Evolutionary conservation across 2,329 filamentous ascomycete species (phyloP).

Genomic region (Sclerotinia glacialis): DNA sequence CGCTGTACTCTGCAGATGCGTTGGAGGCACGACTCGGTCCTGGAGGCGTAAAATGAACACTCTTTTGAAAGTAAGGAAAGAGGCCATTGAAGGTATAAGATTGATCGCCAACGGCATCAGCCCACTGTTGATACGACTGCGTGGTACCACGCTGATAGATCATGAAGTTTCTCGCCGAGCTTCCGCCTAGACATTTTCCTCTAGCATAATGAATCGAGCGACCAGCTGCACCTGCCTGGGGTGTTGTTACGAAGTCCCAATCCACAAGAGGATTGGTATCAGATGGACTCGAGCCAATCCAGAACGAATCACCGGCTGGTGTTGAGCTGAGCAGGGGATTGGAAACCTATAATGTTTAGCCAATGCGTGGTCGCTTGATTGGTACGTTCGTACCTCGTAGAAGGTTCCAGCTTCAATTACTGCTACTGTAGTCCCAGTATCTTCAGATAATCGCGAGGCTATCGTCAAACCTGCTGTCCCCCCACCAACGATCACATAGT

Average conservation of each 20-base stretch:
- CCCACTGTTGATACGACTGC: conserved; percentile 44
- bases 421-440: conserved; percentile 42
- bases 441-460: conserved; percentile 55
- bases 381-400: background rate
- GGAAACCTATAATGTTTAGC: background rate
- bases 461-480: conserved; percentile 46
- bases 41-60: conserved; percentile 26
- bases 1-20: background rate
- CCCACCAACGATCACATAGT: conserved; percentile 48
- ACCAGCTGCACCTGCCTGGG: conserved; percentile 7
- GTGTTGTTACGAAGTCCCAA: conserved; percentile 4
- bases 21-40: background rate
- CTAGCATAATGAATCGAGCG: conserved; percentile 31
- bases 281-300: background rate
- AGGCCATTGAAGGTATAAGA: conserved; percentile 47
- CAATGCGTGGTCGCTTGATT: background rate
- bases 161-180: conserved; percentile 41
- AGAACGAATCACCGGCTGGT: conserved; percentile 12
- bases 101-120: conserved; percentile 41
- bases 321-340: background rate
- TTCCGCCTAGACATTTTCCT: conserved; percentile 41
- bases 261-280: conserved; percentile 9
- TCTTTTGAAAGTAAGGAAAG: conserved; percentile 45
- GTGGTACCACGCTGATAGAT: conserved; percentile 27
- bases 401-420: conserved; percentile 26